phyloP scores from a whole-genome alignment of 2,329 filamentous ascomycete species.

The Diaporthe amygdali region DNA sequence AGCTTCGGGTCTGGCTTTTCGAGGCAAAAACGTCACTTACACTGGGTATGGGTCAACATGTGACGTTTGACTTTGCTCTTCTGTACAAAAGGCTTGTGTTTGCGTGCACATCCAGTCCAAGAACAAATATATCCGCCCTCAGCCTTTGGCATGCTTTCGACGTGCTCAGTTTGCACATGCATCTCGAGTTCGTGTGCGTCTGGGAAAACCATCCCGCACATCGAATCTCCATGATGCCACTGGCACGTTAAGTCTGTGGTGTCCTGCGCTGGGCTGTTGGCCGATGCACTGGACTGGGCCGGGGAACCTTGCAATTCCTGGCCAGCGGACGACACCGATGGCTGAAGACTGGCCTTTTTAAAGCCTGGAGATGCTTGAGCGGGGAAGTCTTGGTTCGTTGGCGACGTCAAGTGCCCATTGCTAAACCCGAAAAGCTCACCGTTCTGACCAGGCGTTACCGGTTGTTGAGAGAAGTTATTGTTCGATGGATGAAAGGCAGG shows the following conservation, averaged over 20 bases:
- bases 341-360: background rate
- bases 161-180: slow-evolving; percentile 23
- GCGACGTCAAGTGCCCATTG: background rate
- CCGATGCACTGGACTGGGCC: background rate
- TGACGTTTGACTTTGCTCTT: slow-evolving; percentile 69
- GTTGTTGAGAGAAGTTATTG: background rate
- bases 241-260: background rate
- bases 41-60: slow-evolving; percentile 68
- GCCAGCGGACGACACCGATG: background rate
- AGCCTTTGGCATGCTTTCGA: slow-evolving; percentile 15
- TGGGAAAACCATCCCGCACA: slow-evolving; percentile 19
- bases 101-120: slow-evolving; percentile 45
- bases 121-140: slow-evolving; percentile 15
- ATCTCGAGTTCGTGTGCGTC: slow-evolving; percentile 22
- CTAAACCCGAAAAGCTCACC: background rate
- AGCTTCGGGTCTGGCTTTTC: background rate
- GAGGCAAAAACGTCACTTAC: slow-evolving; percentile 45
- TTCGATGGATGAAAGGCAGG: background rate
- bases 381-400: background rate
- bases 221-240: background rate
- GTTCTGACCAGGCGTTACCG: background rate
- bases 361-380: background rate
- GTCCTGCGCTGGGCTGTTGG: background rate
- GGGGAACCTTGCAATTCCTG: background rate
- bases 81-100: slow-evolving; percentile 57